Percentiles rank a stretch among this genome's conserved stretches.
phyloP scores from a whole-genome alignment of 768 basidiomycete species.

The Peribolospora baueri region DNA sequence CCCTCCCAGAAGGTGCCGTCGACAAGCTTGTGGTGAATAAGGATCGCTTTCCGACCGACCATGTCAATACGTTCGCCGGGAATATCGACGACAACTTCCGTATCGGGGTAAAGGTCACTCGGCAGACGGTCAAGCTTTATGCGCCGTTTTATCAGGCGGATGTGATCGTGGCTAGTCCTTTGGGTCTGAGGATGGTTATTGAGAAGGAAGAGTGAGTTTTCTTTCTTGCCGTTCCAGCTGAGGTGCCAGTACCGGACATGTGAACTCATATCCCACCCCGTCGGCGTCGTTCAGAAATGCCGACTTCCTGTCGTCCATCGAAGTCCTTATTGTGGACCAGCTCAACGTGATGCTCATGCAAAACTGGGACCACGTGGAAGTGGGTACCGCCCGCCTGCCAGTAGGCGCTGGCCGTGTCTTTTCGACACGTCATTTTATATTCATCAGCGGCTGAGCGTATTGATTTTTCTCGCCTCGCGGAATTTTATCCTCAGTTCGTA shows the following conservation, averaged over 20 bases:
- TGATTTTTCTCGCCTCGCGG: neutral
- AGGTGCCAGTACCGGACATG: neutral
- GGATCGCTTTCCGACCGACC: slow-evolving; percentile 46
- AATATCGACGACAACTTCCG: slow-evolving; percentile 91
- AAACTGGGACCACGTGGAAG: slow-evolving; percentile 97
- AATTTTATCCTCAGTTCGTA: slow-evolving; percentile 20
- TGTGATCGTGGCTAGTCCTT: slow-evolving; percentile 72
- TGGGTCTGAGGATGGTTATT: slow-evolving; percentile 69
- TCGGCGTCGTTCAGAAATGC: slow-evolving; percentile 33
- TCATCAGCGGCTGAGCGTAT: neutral
- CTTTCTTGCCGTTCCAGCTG: neutral
- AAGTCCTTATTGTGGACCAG: slow-evolving; percentile 73
- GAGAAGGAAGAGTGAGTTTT: slow-evolving; percentile 73
- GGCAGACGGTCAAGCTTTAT: slow-evolving; percentile 77
- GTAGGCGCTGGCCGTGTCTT: neutral
- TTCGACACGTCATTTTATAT: neutral
- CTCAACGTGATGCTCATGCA: slow-evolving; percentile 87
- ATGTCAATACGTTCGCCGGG: slow-evolving; percentile 82
- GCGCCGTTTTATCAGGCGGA: slow-evolving; percentile 76
- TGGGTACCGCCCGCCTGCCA: slow-evolving; percentile 18
- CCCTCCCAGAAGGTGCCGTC: slow-evolving; percentile 45
- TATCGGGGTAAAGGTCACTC: slow-evolving; percentile 72
- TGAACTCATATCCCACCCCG: neutral
- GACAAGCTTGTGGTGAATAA: slow-evolving; percentile 39
- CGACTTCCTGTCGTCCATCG: slow-evolving; percentile 83